These are phyloP conservation scores for Podila epigama DNA, from an alignment of 192 early-diverging fungal genomes.

Conservation along the genomic window DNA sequence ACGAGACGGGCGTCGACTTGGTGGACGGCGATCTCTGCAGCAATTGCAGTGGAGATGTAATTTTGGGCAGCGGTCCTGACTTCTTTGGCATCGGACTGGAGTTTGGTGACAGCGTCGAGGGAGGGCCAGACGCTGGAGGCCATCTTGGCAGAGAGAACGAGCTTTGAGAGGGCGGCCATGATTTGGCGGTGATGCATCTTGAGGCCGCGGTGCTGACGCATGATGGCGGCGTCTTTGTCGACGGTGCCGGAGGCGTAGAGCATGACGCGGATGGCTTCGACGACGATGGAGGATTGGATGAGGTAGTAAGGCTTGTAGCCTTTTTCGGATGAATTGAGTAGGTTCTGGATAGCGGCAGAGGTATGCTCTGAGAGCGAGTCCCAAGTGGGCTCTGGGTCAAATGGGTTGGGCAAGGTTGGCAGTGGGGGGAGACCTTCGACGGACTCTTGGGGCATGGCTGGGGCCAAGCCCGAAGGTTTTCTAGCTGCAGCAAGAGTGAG, in stretches of 20 bases:
- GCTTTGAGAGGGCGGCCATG: constrained; percentile 82
- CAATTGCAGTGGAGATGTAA: constrained; percentile 57
- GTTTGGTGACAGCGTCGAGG: constrained; percentile 75
- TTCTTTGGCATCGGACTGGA: constrained; percentile 77
- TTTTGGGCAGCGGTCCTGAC: constrained; percentile 76
- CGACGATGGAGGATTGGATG: constrained; percentile 61
- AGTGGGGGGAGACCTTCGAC: constrained; percentile 47
- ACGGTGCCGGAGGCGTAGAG: constrained; percentile 82
- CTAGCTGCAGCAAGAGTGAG: constrained; percentile 30
- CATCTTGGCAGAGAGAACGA: constrained; percentile 83
- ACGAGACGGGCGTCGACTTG: constrained; percentile 47
- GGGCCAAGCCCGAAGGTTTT: constrained; percentile 30
- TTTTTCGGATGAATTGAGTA: constrained; percentile 58
- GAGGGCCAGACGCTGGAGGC: constrained; percentile 91
- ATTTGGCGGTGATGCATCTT: constrained; percentile 78
- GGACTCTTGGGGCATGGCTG: constrained; percentile 51
- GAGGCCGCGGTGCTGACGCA: constrained; percentile 69
- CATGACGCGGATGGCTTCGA: constrained; percentile 87
- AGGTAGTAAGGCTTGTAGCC: constrained; percentile 72
- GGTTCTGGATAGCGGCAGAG: constrained; percentile 57
- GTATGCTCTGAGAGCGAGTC: constrained; percentile 59
- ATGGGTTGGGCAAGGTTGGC: constrained; percentile 35
- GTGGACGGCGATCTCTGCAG: constrained; percentile 32
- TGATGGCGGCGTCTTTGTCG: constrained; percentile 69
- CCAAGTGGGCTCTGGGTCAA: constrained; percentile 56